A percentile compares a stretch with the other conserved stretches of the same genome.
Evolutionary conservation across 2,329 filamentous ascomycete species (phyloP).

Genomic region (Aspergillus melleus): DNA sequence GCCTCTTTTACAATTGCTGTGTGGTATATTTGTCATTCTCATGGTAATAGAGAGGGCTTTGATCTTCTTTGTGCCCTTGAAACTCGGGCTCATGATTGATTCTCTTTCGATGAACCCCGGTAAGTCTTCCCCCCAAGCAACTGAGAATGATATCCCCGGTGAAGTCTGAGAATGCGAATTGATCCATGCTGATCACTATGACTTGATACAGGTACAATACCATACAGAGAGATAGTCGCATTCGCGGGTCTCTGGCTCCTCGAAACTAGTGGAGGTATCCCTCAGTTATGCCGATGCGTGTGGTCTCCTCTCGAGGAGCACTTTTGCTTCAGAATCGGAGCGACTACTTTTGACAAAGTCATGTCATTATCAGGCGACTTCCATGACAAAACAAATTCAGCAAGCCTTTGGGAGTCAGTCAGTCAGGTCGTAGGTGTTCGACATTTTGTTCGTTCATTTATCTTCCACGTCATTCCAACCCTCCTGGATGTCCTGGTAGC

Average conservation of each 20-base stretch:
- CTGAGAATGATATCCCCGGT: not conserved
- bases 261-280: slow-evolving; percentile 53
- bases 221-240: slow-evolving; percentile 55
- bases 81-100: not conserved
- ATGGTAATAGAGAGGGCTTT: slow-evolving; percentile 56
- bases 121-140: not conserved
- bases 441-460: slow-evolving; percentile 58
- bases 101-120: not conserved
- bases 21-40: slow-evolving; percentile 66
- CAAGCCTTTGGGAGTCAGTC: slow-evolving; percentile 66
- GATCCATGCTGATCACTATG: not conserved
- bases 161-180: not conserved
- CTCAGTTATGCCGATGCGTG: slow-evolving; percentile 51
- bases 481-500: slow-evolving; percentile 63
- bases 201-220: slow-evolving; percentile 31
- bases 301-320: slow-evolving; percentile 59
- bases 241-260: slow-evolving; percentile 54
- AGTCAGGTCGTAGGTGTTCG: slow-evolving; percentile 62
- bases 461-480: slow-evolving; percentile 63
- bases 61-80: not conserved
- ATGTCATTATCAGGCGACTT: slow-evolving; percentile 39
- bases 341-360: slow-evolving; percentile 65
- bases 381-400: slow-evolving; percentile 56
- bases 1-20: slow-evolving; percentile 65
- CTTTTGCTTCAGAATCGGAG: slow-evolving; percentile 58